Conservation (phyloP, 2,329 filamentous ascomycete species). For the Paecilomyces dactylethromorphus region DNA sequence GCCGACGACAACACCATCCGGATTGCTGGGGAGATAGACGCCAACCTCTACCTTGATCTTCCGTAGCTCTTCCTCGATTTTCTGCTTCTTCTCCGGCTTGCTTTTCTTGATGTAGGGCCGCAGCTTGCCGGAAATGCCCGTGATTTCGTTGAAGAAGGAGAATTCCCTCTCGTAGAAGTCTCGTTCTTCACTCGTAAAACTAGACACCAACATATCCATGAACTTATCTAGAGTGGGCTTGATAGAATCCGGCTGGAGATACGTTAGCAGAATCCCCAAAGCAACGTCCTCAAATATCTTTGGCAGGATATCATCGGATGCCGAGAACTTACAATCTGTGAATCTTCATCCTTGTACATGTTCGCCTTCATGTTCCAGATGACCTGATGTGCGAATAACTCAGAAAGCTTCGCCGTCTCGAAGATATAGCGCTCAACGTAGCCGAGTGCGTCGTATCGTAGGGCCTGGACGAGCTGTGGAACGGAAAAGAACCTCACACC, state of each 20-base stretch:
- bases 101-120: conserved; percentile 86
- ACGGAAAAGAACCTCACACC: conserved; percentile 99
- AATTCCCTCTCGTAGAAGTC: conserved; percentile 94
- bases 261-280: conserved; percentile 8
- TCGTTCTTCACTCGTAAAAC: conserved; percentile 72
- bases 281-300: neutral
- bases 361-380: conserved; percentile 99
- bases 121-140: conserved; percentile 87
- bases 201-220: conserved; percentile 72
- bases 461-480: conserved; percentile 90
- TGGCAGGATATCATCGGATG: conserved; percentile 4
- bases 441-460: conserved; percentile 86
- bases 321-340: conserved; percentile 58
- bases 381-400: conserved; percentile 96
- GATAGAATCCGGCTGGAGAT: conserved; percentile 67
- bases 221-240: conserved; percentile 92
- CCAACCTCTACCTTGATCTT: conserved; percentile 97
- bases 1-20: conserved; percentile 92
- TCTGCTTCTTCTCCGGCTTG: conserved; percentile 97
- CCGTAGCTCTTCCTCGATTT: conserved; percentile 96
- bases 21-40: conserved; percentile 94
- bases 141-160: conserved; percentile 96
- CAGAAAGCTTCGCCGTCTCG: conserved; percentile 95
- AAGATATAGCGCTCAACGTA: conserved; percentile 96
- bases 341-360: conserved; percentile 94